Evolutionary conservation across 2,329 filamentous ascomycete species (phyloP).

Genomic region (Mycosphaerella sp.): DNA sequence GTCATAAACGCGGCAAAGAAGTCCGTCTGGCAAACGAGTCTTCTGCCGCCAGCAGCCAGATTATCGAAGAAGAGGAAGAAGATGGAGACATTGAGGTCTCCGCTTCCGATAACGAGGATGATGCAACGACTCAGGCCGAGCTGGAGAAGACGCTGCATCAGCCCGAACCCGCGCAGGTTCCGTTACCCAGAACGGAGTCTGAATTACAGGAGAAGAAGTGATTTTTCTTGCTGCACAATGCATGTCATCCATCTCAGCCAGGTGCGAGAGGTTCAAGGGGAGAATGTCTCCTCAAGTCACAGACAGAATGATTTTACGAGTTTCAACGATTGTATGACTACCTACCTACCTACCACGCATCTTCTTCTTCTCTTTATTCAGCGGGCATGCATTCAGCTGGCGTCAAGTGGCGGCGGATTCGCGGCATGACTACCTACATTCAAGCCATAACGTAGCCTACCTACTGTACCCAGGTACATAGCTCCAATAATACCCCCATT

Average conservation of each 20-base stretch:
- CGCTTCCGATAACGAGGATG: slow-evolving; percentile 16
- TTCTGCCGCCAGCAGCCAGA: slow-evolving; percentile 8
- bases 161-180: slow-evolving; percentile 23
- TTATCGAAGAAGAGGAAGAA: slow-evolving; percentile 23
- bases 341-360: too few species aligned
- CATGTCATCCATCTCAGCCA: background rate
- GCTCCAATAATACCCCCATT: too few species aligned
- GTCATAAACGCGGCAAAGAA: slow-evolving; percentile 88
- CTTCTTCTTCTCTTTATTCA: too few species aligned
- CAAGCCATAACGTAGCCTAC: too few species aligned
- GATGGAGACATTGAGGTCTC: slow-evolving; percentile 20
- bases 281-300: too few species aligned
- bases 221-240: background rate
- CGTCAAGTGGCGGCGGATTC: too few species aligned
- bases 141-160: slow-evolving; percentile 23
- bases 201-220: background rate
- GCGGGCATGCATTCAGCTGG: too few species aligned
- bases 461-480: too few species aligned
- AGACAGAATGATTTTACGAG: too few species aligned
- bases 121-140: slow-evolving; percentile 6
- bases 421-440: too few species aligned
- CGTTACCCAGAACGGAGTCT: slow-evolving; percentile 16
- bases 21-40: slow-evolving; percentile 54
- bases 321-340: too few species aligned
- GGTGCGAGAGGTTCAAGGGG: too few species aligned